Evolutionary conservation across 371 early-diverging fungal species (phyloP), one percentile per base, ranked within the genome.

Genomic region (Batrachochytrium dendrobatidis): DNA sequence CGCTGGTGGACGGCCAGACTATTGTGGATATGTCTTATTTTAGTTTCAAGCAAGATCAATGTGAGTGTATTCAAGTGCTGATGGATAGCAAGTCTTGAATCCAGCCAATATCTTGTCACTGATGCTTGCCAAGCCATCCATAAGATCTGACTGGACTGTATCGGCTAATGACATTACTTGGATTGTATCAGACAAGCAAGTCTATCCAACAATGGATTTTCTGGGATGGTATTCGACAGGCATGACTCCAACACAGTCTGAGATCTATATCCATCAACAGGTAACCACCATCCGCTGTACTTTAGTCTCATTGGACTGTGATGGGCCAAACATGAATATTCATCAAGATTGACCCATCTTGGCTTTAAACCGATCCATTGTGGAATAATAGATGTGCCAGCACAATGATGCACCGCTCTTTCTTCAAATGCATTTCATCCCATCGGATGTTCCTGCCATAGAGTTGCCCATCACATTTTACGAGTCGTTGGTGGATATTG

Each of bases 151-250:
- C n/a, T n/a, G n/a, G n/a, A n/a, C n/a, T n/a, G n/a, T n/a, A n/a
- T n/a, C n/a, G n/a, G n/a, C n/a, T n/a, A n/a, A n/a, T n/a, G n/a
- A n/a, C n/a, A n/a, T n/a, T n/a, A n/a, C n/a, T n/a, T n/a, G n/a
- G n/a, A n/a, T n/a, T n/a, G 87, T 85, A 12, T 7, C 61, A 91
- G 91, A 86, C 64, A 81, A 82, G 39, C 89, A 88, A 67, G 92
- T 92, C 28, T 92, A 89, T 66, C 89, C 90, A 1, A 73, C 79
- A 18, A 82, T 84, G 43, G 92, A 92, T 53, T 80, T 90, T 53
- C 76, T 92, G 62, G 92, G 92, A 1, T 92, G 92, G 92, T 92
- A 92, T 56, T 70, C 86, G 2, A 70, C 86, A 22, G 90, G 89
- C 12, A 46, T 72, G 1, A 62, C 62, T 7, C 88, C 87, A 20